These are phyloP conservation scores for Exophiala spinifera DNA, from an alignment of 2,329 filamentous ascomycete species.

Conservation along the genomic window DNA sequence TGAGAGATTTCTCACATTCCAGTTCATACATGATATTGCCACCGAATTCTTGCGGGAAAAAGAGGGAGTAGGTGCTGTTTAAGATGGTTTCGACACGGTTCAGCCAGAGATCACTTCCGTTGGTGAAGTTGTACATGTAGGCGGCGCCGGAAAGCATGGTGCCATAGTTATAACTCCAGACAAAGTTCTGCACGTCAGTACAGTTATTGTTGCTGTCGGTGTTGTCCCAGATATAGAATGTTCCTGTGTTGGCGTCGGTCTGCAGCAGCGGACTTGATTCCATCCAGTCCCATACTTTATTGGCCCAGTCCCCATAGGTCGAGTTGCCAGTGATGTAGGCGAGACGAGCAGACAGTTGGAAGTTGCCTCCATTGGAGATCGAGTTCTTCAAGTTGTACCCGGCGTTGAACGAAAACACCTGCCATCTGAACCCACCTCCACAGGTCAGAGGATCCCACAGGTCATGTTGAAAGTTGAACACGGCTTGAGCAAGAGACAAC, in stretches of 20 bases:
- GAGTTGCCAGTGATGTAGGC: slow-evolving; percentile 73
- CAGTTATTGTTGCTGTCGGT: slow-evolving; percentile 52
- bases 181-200: slow-evolving; percentile 47
- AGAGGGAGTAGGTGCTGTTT: slow-evolving; percentile 48
- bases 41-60: slow-evolving; percentile 47
- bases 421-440: slow-evolving; percentile 76
- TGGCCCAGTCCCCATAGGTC: slow-evolving; percentile 76
- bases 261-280: slow-evolving; percentile 29
- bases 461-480: slow-evolving; percentile 73
- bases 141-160: slow-evolving; percentile 55
- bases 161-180: slow-evolving; percentile 58
- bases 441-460: slow-evolving; percentile 69
- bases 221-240: slow-evolving; percentile 55
- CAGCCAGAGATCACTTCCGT: slow-evolving; percentile 51
- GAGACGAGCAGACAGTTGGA: slow-evolving; percentile 62
- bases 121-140: slow-evolving; percentile 53
- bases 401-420: slow-evolving; percentile 73
- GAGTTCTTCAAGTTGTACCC: slow-evolving; percentile 61
- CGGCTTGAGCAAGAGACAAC: slow-evolving; percentile 71
- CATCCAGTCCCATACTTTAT: slow-evolving; percentile 58
- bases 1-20: slow-evolving; percentile 53
- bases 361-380: slow-evolving; percentile 57
- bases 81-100: slow-evolving; percentile 52
- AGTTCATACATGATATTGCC: slow-evolving; percentile 58
- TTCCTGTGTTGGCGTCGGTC: slow-evolving; percentile 49